A percentile compares a stretch with the other conserved stretches of the same genome.
These are phyloP conservation scores for Graphilbum fragrans DNA, from an alignment of 2,329 filamentous ascomycete genomes.

Conservation along the genomic window DNA sequence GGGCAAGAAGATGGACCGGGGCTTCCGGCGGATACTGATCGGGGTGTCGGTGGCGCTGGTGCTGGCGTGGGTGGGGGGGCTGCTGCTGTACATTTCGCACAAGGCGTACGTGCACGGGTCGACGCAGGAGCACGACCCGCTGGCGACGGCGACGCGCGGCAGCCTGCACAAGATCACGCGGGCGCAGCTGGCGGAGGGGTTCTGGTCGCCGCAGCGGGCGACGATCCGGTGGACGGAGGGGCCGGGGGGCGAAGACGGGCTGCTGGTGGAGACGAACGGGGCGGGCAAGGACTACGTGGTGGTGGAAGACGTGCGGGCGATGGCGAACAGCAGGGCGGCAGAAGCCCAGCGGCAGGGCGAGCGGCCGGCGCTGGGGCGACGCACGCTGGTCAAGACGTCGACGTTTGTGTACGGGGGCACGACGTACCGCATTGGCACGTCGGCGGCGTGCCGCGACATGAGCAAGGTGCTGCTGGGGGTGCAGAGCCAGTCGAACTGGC, in stretches of 20 bases:
- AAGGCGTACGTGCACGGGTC: conserved; percentile 56
- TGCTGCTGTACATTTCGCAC: conserved; percentile 53
- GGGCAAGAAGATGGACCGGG: conserved; percentile 49
- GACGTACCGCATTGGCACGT: conserved; percentile 42
- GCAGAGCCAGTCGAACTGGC: conserved; percentile 64
- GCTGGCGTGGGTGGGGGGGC: conserved; percentile 55
- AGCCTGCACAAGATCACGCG: conserved; percentile 62
- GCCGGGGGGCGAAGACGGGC: conserved; percentile 65
- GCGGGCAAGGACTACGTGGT: conserved; percentile 63
- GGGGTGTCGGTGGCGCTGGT: conserved; percentile 48
- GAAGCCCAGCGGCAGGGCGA: no score
- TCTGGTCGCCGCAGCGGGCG: conserved; percentile 52
- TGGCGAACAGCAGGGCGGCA: neutral
- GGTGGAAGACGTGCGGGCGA: conserved; percentile 68
- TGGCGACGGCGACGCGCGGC: conserved; percentile 46
- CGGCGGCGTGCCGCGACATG: conserved; percentile 71
- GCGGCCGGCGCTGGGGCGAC: conserved; percentile 33
- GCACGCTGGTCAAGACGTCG: conserved; percentile 61
- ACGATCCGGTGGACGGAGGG: conserved; percentile 68
- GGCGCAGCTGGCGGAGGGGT: conserved; percentile 54
- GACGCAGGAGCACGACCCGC: conserved; percentile 52
- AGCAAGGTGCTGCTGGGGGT: conserved; percentile 78
- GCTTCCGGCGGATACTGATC: conserved; percentile 50
- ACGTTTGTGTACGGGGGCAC: conserved; percentile 48
- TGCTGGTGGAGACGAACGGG: conserved; percentile 61